phyloP scores from a whole-genome alignment of 2,329 filamentous ascomycete species.

The Cercospora beticola region DNA sequence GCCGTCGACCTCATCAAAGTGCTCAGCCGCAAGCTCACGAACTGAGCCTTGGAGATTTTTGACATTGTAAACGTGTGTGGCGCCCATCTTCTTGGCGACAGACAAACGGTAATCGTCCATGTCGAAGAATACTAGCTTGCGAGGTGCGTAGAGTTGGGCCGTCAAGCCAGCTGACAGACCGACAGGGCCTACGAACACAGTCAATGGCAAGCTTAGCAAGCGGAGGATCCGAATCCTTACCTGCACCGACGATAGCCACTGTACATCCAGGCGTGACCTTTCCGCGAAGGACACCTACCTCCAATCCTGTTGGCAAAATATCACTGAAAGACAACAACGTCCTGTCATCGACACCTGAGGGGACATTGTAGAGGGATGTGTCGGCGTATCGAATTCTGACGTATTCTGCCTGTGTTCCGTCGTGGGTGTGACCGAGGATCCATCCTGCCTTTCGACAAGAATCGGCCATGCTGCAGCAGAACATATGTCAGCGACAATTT shows the following conservation, averaged over 20 bases:
- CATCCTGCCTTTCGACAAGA: slow-evolving; percentile 57
- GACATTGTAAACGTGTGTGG: slow-evolving; percentile 46
- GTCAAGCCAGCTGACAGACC: slow-evolving; percentile 58
- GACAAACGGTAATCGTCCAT: slow-evolving; percentile 50
- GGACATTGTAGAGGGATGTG: slow-evolving; percentile 49
- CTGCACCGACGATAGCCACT: slow-evolving; percentile 55
- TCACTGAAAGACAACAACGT: slow-evolving; percentile 55
- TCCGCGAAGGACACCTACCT: slow-evolving; percentile 55
- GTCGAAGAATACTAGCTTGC: slow-evolving; percentile 54
- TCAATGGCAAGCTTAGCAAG: background rate
- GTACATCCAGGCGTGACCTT: slow-evolving; percentile 54
- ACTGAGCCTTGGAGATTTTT: slow-evolving; percentile 38
- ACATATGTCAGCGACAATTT: background rate
- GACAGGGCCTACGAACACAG: slow-evolving; percentile 48
- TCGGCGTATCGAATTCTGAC: slow-evolving; percentile 55
- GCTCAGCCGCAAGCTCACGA: slow-evolving; percentile 41
- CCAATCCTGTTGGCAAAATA: slow-evolving; percentile 57
- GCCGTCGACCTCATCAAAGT: slow-evolving; percentile 52
- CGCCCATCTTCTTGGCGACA: slow-evolving; percentile 52
- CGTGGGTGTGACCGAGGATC: slow-evolving; percentile 54
- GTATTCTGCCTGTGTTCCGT: slow-evolving; percentile 59
- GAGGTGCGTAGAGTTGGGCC: slow-evolving; percentile 55
- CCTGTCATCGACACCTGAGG: slow-evolving; percentile 44
- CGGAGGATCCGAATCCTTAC: background rate
- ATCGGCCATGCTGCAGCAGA: slow-evolving; percentile 50